Evolutionary conservation across 73 alveolate genomes (phyloP).

Genomic region (Uronychia setigera): DNA sequence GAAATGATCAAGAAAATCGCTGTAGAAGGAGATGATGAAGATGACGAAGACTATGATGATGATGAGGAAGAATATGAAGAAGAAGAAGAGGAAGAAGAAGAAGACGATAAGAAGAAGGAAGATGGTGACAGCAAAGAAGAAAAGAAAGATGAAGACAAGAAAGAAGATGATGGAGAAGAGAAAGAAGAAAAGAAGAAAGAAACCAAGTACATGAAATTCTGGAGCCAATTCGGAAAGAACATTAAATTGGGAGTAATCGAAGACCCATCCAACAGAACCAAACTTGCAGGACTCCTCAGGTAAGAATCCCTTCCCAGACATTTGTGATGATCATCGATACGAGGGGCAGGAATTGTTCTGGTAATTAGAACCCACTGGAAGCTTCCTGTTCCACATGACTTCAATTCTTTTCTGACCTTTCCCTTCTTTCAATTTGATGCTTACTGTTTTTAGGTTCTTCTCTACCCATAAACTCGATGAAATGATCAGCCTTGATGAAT

Average conservation of each 20-base stretch:
- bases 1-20: conserved; percentile 91
- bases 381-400: conserved; percentile 37
- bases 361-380: conserved; percentile 54
- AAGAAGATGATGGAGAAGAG: conserved; percentile 77
- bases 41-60: conserved; percentile 92
- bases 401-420: conserved; percentile 11
- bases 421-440: background rate
- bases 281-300: conserved; percentile 96
- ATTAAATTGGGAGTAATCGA: conserved; percentile 98
- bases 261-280: conserved; percentile 97
- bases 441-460: conserved; percentile 86
- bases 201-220: conserved; percentile 91
- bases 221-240: conserved; percentile 96
- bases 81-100: conserved; percentile 58
- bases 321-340: conserved; percentile 1
- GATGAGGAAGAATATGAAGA: conserved; percentile 69
- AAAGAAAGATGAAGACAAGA: conserved; percentile 73
- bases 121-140: conserved; percentile 71
- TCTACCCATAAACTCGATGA: conserved; percentile 89
- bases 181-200: conserved; percentile 74
- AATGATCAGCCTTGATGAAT: conserved; percentile 96
- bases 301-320: conserved; percentile 20
- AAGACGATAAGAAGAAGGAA: conserved; percentile 50
- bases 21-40: conserved; percentile 92
- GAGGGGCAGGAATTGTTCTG: conserved; percentile 45